Evolutionary conservation across 192 early-diverging fungal species (phyloP), one percentile per base, ranked within the genome.

Genomic region (Chytriomyces confervae): DNA sequence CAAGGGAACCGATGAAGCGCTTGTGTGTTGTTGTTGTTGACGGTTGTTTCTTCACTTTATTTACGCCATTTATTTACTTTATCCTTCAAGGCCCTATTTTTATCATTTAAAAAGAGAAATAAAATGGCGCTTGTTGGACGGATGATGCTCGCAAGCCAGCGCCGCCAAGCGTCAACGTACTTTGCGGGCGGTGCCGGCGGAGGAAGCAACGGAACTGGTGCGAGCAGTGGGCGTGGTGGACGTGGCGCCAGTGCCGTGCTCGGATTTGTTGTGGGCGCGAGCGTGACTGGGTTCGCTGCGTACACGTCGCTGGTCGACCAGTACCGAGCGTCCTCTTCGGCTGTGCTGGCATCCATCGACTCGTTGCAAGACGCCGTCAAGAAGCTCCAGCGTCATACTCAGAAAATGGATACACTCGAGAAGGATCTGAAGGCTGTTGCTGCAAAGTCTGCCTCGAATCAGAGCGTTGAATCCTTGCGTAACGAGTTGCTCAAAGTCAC

Each of bases 221-320:
- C 10, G n/a, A 57, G 3, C 53, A 57, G 53, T 57, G 16, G 20
- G 53, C 13, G 53, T 13, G 53, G 53, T 20, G 53, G 53, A 20
- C 20, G 13, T 57, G 16, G 53, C 43, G 36, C 66, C 4, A 50
- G 53, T 16, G 16, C 36, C 36, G 36, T 81, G 51, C 53, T 95
- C 78, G 93, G 93, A 45, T 95, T 95, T 74, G 81, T 94, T 50
- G 75, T 93, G 5, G 94, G 94, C 27, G 88, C 93, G 45, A 92
- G 92, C 11, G 87, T 90, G 20, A 84, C 57, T 6, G 69, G 69
- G 27, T 60, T 72, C 45, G 69, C 87, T 36, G 93, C 93, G 43
- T 97, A 95, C 80, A 90, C 92, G 63, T 94, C 93, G 76, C 86
- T 97, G 62, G 85, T 97, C 53, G 93, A 95, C 66, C 93, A 97